Base-by-base conservation (phyloP, 2,329 filamentous ascomycete genomes). In the Pestalotiopsis sp. region DNA sequence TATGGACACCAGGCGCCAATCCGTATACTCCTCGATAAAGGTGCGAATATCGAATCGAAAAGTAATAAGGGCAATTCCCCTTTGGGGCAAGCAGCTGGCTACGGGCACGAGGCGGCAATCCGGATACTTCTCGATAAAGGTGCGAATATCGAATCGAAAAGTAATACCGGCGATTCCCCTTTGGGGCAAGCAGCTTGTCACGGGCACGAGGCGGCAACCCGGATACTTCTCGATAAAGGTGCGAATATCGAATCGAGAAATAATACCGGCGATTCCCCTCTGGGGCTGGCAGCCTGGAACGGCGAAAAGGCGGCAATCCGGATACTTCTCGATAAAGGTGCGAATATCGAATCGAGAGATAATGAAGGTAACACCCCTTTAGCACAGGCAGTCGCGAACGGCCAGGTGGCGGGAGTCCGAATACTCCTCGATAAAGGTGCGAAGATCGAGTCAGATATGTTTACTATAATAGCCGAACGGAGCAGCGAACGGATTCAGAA, bases 271-370 rank as follows among this genome's bases (percentile, higher is more conserved):
- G 4, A 17, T 14, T 4, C 39, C 39, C 12, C 12, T 13, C 39
- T 45, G 4, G 12, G 7, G 1, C 1, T 4, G 11, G 39, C 39
- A 4, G 14, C 39, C 3, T 1, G 0, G 1, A 11, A 17, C 3
- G 14, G 14, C 39, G 12, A 45, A 5, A 2, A 45, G 14, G 39
- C 39, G 14, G 14, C 39, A 41, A 41, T 41, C 39, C 39, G 11
- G 2, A 14, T 41, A 14, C 39, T 41, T 1, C 39, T 41, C 11
- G 39, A 11, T 14, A 41, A 14, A 3, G 39, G 39, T 11, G 39
- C 39, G 14, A 41, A 41, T 7, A 41, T 41, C 14, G 39, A 41
- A 14, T 12, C 39, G 14, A 41, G n/a, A n/a, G n/a, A n/a, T n/a
- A n/a, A n/a, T n/a, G n/a, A n/a, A n/a, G n/a, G n/a, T n/a, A n/a